Evolutionary conservation across 345 rosid species (phyloP).

Genomic region (Anacardium occidentale): DNA sequence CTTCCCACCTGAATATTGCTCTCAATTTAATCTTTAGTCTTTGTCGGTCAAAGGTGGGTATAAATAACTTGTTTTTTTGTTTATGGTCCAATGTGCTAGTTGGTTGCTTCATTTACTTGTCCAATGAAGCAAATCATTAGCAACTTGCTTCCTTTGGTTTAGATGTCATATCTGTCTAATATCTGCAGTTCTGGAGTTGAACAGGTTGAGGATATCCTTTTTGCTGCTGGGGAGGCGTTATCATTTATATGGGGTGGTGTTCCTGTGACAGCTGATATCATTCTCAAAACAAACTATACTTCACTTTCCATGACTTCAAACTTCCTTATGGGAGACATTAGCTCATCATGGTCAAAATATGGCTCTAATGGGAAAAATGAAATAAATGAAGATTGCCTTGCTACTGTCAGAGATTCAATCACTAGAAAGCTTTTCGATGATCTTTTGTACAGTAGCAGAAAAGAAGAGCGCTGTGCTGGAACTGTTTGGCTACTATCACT

Average conservation of each 20-base stretch:
- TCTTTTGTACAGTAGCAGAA: conserved; percentile 83
- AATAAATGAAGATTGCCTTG: conserved; percentile 47
- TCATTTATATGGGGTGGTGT: conserved; percentile 93
- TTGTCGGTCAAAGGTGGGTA: conserved; percentile 81
- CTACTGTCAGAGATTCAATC: conserved; percentile 57
- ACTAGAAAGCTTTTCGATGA: conserved; percentile 72
- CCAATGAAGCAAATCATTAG: not conserved
- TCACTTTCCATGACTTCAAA: conserved; percentile 86
- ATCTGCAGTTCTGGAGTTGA: conserved; percentile 24
- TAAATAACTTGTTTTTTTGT: not conserved
- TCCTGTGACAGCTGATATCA: conserved; percentile 81
- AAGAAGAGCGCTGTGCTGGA: conserved; percentile 98
- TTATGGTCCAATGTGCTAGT: not conserved
- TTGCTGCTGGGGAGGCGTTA: conserved; percentile 96
- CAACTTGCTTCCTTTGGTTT: conserved; percentile 10
- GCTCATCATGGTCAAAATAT: conserved; percentile 43
- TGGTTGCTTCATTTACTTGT: not conserved
- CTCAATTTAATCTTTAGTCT: conserved; percentile 82
- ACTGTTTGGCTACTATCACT: conserved; percentile 89
- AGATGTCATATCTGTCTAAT: conserved; percentile 4
- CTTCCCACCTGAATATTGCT: conserved; percentile 55
- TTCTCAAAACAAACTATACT: conserved; percentile 81
- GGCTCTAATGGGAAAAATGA: conserved; percentile 42
- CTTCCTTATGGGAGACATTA: conserved; percentile 76
- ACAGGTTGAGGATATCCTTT: conserved; percentile 93